Conservation (phyloP, 257 asterid species). For the Solanum megistacrolobum region DNA sequence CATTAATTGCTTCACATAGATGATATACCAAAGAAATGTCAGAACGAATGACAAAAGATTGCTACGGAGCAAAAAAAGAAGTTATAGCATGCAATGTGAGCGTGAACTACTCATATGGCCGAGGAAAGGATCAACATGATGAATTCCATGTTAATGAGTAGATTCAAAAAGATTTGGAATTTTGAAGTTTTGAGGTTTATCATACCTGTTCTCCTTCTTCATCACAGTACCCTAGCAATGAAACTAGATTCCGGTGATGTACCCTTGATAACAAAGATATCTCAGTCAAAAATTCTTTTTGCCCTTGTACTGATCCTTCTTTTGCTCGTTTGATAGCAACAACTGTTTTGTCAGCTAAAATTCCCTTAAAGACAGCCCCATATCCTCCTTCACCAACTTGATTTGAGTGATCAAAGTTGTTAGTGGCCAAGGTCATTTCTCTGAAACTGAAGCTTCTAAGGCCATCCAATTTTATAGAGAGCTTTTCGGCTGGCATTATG, state of each 20-base stretch:
- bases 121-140: neutral
- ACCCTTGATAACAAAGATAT: slow-evolving; percentile 31
- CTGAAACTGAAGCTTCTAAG: slow-evolving; percentile 19
- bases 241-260: slow-evolving; percentile 42
- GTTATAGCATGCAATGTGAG: neutral
- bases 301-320: slow-evolving; percentile 40
- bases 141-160: neutral
- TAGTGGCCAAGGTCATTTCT: slow-evolving; percentile 29
- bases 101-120: neutral
- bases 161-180: neutral
- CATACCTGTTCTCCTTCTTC: slow-evolving; percentile 79
- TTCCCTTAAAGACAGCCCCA: slow-evolving; percentile 31
- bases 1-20: neutral
- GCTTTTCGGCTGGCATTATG: slow-evolving; percentile 23
- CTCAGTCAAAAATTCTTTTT: slow-evolving; percentile 37
- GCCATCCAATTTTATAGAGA: slow-evolving; percentile 30
- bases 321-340: slow-evolving; percentile 38
- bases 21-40: neutral
- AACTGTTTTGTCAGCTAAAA: slow-evolving; percentile 16
- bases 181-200: neutral
- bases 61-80: neutral
- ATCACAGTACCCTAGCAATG: slow-evolving; percentile 57
- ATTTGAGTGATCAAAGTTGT: slow-evolving; percentile 14
- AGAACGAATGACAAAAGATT: neutral
- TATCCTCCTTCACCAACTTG: slow-evolving; percentile 43